These are phyloP conservation scores for Aspergillus unguis DNA, from an alignment of 2,329 filamentous ascomycete genomes.

Conservation along the genomic window DNA sequence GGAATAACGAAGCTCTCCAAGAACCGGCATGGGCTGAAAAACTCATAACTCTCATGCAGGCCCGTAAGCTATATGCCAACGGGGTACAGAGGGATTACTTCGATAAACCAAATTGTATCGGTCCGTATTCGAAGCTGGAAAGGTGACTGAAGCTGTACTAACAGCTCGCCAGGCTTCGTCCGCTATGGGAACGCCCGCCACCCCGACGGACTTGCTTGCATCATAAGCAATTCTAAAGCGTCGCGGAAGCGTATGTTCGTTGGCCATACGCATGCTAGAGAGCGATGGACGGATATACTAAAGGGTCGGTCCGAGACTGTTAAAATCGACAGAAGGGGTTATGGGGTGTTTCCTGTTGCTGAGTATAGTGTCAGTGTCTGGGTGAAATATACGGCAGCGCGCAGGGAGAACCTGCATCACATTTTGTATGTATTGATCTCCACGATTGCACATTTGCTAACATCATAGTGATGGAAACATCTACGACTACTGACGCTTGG, in stretches of 20 bases:
- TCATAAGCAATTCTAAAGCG: conserved; percentile 54
- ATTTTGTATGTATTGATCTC: conserved; percentile 25
- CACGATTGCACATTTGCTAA: not conserved
- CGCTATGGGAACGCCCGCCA: conserved; percentile 51
- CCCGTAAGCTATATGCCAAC: conserved; percentile 64
- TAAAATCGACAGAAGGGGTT: conserved; percentile 58
- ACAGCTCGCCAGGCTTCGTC: conserved; percentile 43
- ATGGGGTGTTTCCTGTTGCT: conserved; percentile 55
- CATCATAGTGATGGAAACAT: not conserved
- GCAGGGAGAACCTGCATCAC: conserved; percentile 45
- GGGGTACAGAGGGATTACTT: conserved; percentile 64
- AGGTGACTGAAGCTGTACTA: not conserved
- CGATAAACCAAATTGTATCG: conserved; percentile 58
- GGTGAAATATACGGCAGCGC: conserved; percentile 56
- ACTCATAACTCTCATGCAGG: conserved; percentile 59
- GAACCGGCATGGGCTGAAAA: conserved; percentile 52
- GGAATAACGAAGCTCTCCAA: conserved; percentile 42
- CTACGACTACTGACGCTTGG: not conserved
- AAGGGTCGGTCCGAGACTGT: conserved; percentile 55
- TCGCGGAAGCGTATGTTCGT: conserved; percentile 60
- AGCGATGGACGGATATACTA: conserved; percentile 63
- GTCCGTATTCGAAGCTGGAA: conserved; percentile 25
- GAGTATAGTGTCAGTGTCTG: conserved; percentile 59
- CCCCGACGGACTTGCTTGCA: conserved; percentile 52
- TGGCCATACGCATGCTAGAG: conserved; percentile 55